Conservation (phyloP, 2,329 filamentous ascomycete species). For the Zelopaecilomyces penicillatus region DNA sequence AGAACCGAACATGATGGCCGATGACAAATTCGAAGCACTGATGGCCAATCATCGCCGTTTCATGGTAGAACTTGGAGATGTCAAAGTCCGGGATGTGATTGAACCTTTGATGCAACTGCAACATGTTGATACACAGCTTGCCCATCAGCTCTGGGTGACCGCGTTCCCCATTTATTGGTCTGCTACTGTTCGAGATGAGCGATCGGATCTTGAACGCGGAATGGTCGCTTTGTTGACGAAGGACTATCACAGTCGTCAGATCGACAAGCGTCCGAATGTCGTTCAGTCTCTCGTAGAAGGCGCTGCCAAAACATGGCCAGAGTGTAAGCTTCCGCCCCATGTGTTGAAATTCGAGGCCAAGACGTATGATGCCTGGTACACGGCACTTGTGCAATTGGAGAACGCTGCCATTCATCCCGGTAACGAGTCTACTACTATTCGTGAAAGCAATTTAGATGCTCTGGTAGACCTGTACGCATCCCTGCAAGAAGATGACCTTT, state of each 20-base stretch:
- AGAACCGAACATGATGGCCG: conserved; percentile 60
- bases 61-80: conserved; percentile 70
- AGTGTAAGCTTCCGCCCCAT: conserved; percentile 89
- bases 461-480: conserved; percentile 87
- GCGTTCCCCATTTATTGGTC: conserved; percentile 95
- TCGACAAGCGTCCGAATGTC: conserved; percentile 92
- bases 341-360: conserved; percentile 92
- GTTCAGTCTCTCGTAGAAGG: conserved; percentile 87
- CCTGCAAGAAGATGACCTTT: conserved; percentile 90
- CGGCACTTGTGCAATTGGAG: conserved; percentile 83
- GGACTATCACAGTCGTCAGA: conserved; percentile 88
- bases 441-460: conserved; percentile 93
- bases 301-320: conserved; percentile 72
- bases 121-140: conserved; percentile 73
- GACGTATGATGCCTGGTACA: conserved; percentile 96
- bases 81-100: conserved; percentile 80
- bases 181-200: conserved; percentile 76
- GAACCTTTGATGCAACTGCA: conserved; percentile 89
- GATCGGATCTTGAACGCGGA: conserved; percentile 80
- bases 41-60: conserved; percentile 77
- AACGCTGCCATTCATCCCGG: conserved; percentile 78
- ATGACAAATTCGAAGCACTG: conserved; percentile 74
- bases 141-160: conserved; percentile 82
- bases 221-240: conserved; percentile 87
- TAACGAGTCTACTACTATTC: conserved; percentile 72